phyloP scores from a whole-genome alignment of 352 stramenopile genomes.

The Aphanomyces invadans region DNA sequence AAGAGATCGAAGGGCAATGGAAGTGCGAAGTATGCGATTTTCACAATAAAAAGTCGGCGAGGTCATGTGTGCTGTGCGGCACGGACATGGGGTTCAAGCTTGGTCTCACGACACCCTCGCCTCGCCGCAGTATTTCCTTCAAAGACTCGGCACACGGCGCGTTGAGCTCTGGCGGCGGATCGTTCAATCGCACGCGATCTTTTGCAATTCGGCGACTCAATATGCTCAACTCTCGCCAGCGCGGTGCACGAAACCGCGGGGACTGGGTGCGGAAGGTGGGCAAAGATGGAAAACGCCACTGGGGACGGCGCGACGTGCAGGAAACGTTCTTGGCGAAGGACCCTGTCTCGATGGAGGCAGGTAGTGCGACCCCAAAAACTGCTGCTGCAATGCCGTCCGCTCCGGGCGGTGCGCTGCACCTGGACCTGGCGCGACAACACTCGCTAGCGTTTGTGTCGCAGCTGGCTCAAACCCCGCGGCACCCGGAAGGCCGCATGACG shows the following conservation, averaged over 20 bases:
- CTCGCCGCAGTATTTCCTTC: conserved; percentile 21
- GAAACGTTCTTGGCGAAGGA: conserved; percentile 5
- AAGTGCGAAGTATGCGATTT: conserved; percentile 86
- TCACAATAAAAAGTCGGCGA: conserved; percentile 76
- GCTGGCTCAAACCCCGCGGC: conserved; percentile 65
- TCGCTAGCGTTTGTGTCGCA: conserved; percentile 83
- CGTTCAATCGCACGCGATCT: conserved; percentile 78
- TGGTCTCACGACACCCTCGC: conserved; percentile 41
- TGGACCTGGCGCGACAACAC: conserved; percentile 71
- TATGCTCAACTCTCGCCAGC: conserved; percentile 77
- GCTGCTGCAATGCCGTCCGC: too few species aligned
- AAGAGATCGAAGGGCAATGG: conserved; percentile 77
- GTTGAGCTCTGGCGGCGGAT: conserved; percentile 38
- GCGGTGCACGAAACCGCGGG: conserved; percentile 67
- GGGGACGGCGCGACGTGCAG: conserved; percentile 51
- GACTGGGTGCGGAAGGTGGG: conserved; percentile 81
- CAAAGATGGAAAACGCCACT: conserved; percentile 74
- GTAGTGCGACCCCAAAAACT: background rate
- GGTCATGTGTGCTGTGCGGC: conserved; percentile 69
- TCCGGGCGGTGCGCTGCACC: conserved; percentile 27
- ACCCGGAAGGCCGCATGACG: conserved; percentile 77
- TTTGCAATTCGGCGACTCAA: conserved; percentile 83
- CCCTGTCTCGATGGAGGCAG: conserved; percentile 2
- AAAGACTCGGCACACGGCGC: conserved; percentile 23
- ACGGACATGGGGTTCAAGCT: conserved; percentile 77